These are phyloP conservation scores for Saccharomyces hybrid DNA, from an alignment of 1,139 yeast species.

Conservation along the genomic window DNA sequence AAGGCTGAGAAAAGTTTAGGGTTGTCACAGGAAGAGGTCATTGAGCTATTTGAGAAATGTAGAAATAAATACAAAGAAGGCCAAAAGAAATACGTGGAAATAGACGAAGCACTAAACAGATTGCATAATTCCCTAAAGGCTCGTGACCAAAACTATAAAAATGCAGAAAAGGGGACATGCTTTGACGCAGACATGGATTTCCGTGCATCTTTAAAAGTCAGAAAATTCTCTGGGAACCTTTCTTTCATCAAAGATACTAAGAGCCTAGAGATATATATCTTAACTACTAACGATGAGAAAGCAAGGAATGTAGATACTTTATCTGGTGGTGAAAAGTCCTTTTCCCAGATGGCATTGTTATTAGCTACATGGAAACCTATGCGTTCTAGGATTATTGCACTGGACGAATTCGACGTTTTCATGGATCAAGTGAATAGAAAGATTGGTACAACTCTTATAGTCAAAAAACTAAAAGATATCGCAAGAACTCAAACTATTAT, in stretches of 20 bases:
- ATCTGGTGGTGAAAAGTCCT: conserved; percentile 96
- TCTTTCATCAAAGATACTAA: conserved; percentile 51
- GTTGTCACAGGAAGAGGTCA: conserved; percentile 38
- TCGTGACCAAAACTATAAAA: conserved; percentile 45
- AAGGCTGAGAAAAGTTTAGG: conserved; percentile 38
- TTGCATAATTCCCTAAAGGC: conserved; percentile 37
- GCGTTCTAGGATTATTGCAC: conserved; percentile 78
- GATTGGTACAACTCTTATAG: conserved; percentile 67
- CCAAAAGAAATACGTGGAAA: conserved; percentile 28
- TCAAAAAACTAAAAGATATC: conserved; percentile 55
- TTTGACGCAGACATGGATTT: conserved; percentile 46
- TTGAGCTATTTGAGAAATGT: conserved; percentile 33
- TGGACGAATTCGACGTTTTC: conserved; percentile 95
- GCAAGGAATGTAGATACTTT: conserved; percentile 71
- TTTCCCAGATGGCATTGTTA: conserved; percentile 80
- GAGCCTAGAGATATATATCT: conserved; percentile 47
- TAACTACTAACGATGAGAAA: conserved; percentile 49
- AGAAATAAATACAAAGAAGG: conserved; percentile 34
- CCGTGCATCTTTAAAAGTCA: conserved; percentile 49
- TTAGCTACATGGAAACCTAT: conserved; percentile 90
- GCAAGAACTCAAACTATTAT: conserved; percentile 74
- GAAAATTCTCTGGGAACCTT: conserved; percentile 73
- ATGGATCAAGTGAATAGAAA: conserved; percentile 93
- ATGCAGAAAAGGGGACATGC: conserved; percentile 40
- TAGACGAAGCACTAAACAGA: conserved; percentile 29